phyloP scores from a whole-genome alignment of 208 protist species.

The Leishmania arabica region DNA sequence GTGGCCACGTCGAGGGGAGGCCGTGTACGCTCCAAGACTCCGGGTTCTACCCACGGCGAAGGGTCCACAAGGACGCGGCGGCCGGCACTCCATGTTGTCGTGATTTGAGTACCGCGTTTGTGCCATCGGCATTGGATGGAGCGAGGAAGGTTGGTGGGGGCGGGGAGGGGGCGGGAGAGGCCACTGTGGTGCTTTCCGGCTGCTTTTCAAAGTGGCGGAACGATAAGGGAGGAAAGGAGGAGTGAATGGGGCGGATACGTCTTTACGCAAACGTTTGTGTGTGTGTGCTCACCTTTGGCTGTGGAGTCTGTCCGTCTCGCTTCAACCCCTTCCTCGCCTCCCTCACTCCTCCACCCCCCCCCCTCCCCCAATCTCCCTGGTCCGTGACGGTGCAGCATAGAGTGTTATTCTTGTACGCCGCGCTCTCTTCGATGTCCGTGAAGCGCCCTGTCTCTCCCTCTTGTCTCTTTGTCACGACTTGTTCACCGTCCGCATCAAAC shows the following conservation, averaged over 20 bases:
- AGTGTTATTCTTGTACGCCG: neutral
- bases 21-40: neutral
- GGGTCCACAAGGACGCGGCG: neutral
- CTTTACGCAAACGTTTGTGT: neutral
- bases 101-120: conserved; percentile 9
- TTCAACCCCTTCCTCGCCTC: neutral
- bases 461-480: neutral
- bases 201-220: neutral
- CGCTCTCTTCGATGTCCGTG: neutral
- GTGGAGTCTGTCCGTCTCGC: neutral
- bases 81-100: conserved; percentile 9
- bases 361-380: neutral
- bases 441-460: neutral
- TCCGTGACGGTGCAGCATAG: neutral
- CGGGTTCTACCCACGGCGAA: neutral
- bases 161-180: neutral
- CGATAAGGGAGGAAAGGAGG: neutral
- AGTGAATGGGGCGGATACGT: neutral
- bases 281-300: neutral
- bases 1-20: neutral
- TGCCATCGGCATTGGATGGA: neutral
- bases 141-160: neutral
- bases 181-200: neutral
- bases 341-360: neutral
- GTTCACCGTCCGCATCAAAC: neutral